Conservation (phyloP, 2,329 filamentous ascomycete species). For the Paracoccidioides lutzii region DNA sequence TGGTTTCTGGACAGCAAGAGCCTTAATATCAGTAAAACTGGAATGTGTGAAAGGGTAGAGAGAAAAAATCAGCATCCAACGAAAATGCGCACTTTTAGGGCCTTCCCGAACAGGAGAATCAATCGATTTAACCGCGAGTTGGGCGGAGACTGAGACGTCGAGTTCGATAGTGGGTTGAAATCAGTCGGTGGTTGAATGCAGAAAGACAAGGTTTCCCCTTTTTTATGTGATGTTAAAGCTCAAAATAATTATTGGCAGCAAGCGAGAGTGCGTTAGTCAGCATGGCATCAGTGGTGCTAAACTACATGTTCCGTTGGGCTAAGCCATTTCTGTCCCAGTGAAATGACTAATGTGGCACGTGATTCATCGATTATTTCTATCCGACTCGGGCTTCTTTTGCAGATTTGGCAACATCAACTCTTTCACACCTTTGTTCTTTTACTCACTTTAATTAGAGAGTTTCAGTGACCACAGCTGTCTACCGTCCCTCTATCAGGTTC, state of each 20-base stretch:
- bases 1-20: conserved; percentile 12
- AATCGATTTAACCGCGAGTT: conserved; percentile 99
- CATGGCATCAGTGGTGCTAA: background rate
- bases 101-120: conserved; percentile 46
- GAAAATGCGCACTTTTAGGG: conserved; percentile 4
- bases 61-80: background rate
- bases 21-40: conserved; percentile 1
- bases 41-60: background rate
- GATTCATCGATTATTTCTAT: background rate
- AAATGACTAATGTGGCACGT: background rate
- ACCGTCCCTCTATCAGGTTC: background rate
- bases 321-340: background rate
- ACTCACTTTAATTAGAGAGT: background rate
- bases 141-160: conserved; percentile 98
- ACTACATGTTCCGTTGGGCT: background rate
- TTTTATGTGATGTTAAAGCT: background rate
- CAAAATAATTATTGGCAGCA: background rate
- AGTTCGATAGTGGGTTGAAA: conserved; percentile 47
- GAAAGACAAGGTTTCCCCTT: background rate
- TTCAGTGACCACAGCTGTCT: background rate
- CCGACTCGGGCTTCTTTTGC: background rate
- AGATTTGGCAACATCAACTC: background rate
- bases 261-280: conserved; percentile 3
- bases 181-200: background rate
- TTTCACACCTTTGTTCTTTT: background rate